A percentile compares a stretch with the other conserved stretches of the same genome.
phyloP scores from a whole-genome alignment of 176 grass and related monocot genomes.

The Triticum urartu region DNA sequence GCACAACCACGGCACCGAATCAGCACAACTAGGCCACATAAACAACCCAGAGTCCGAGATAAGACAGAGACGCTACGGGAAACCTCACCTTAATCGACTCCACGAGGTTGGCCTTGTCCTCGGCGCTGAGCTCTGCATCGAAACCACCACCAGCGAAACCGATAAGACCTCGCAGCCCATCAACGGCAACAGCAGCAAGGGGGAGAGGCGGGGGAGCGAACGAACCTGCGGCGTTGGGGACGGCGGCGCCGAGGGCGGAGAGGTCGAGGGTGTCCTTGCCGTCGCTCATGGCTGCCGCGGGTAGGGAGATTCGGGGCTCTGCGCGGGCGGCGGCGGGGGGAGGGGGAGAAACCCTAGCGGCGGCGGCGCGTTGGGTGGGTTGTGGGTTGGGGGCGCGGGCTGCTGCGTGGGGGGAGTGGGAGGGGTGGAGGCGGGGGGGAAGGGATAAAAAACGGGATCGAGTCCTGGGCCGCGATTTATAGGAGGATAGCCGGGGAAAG shows the following conservation, averaged over 20 bases:
- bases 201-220: not conserved
- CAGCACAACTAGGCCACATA: not conserved
- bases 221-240: slow-evolving; percentile 47
- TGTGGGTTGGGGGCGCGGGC: not conserved
- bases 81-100: slow-evolving; percentile 67
- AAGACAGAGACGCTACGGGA: not conserved
- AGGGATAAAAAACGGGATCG: slow-evolving; percentile 35
- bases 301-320: not conserved
- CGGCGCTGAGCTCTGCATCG: slow-evolving; percentile 59
- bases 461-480: slow-evolving; percentile 35
- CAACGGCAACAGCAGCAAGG: not conserved
- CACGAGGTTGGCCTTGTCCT: slow-evolving; percentile 66
- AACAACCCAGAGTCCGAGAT: not conserved
- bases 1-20: not conserved
- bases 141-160: not conserved
- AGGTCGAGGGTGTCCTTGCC: slow-evolving; percentile 67
- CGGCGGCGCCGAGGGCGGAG: slow-evolving; percentile 57
- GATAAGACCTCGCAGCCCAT: not conserved
- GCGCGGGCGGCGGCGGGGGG: not conserved
- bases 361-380: slow-evolving; percentile 8
- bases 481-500: not conserved
- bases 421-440: slow-evolving; percentile 11
- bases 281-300: slow-evolving; percentile 51
- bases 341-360: slow-evolving; percentile 67
- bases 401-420: not conserved